Base-by-base conservation (phyloP, 106 monocot genomes). In the Phalaenopsis equestris region DNA sequence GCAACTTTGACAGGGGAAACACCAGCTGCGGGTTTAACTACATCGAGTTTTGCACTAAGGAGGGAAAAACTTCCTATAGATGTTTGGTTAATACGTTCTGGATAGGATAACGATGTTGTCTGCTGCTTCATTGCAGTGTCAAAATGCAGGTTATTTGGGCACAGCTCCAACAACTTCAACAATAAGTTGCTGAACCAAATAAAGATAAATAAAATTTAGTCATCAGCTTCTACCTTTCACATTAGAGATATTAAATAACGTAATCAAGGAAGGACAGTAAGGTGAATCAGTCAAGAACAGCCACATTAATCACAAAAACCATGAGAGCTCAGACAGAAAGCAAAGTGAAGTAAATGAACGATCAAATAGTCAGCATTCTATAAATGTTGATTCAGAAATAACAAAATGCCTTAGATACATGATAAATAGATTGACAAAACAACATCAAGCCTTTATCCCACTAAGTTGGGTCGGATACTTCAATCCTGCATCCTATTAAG, bases 1-100 rank as follows among this genome's bases (percentile, higher is more conserved):
- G 98, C 98, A 76, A 93, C 82, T 91, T 95, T 99, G 75, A 88
- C 97, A 38, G 90, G 88, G 7, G 98, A 91, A 24, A 87, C 67
- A 23, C 73, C 43, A 81, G 41, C 84, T 41, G 41, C 82, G 58
- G 84, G 45, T 42, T 72, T 75, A 81, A 73, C 45, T n/a, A 41
- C 52, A 76, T 80, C 58, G 61, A 11, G 72, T 56, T 70, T 70
- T 37, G 70, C 70, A 36, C 23, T 11, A 39, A 39, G 38, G 24
- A 24, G 8, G 70, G 38, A 70, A 23, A 23, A 43, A 6, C 41
- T 77, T 47, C 70, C 70, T 37, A 75, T 75, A 39, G 18, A 48
- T 58, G 80, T 72, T 17, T 81, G 83, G 78, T 8, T 77, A 18
- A 67, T 80, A 23, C 82, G 56, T 15, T 21, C 77, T 73, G 37